These are phyloP conservation scores for Ogataea degrootiae DNA, from an alignment of 805 yeast species.

Conservation along the genomic window DNA sequence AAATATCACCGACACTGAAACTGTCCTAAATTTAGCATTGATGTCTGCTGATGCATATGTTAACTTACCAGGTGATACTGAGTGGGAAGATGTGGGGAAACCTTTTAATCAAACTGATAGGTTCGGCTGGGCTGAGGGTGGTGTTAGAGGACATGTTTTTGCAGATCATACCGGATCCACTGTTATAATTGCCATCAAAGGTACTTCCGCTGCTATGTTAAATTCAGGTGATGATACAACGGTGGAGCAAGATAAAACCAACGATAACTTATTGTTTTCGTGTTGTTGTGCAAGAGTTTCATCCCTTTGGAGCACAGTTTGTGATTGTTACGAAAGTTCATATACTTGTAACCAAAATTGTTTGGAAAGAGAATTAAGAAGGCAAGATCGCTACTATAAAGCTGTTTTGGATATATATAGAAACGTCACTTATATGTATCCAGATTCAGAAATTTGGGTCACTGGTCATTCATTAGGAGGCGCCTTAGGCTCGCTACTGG, in stretches of 20 bases:
- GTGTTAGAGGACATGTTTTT: slow-evolving; percentile 89
- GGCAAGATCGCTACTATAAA: slow-evolving; percentile 77
- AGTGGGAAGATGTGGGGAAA: slow-evolving; percentile 66
- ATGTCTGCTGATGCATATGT: slow-evolving; percentile 93
- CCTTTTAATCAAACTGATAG: slow-evolving; percentile 49
- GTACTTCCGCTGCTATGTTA: slow-evolving; percentile 81
- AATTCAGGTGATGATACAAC: slow-evolving; percentile 55
- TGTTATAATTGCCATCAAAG: slow-evolving; percentile 80
- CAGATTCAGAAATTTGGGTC: slow-evolving; percentile 74
- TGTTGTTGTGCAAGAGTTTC: slow-evolving; percentile 95
- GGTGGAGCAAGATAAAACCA: slow-evolving; percentile 70
- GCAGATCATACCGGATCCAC: slow-evolving; percentile 48
- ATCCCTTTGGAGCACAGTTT: slow-evolving; percentile 89
- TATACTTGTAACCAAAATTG: slow-evolving; percentile 89
- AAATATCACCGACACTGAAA: slow-evolving; percentile 66
- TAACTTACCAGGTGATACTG: slow-evolving; percentile 65
- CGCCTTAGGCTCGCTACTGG: slow-evolving; percentile 71
- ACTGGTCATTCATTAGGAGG: slow-evolving; percentile 97
- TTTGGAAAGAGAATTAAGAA: slow-evolving; percentile 66
- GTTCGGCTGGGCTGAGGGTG: slow-evolving; percentile 85
- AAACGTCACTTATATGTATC: slow-evolving; percentile 63
- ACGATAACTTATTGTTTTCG: slow-evolving; percentile 85
- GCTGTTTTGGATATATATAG: slow-evolving; percentile 74
- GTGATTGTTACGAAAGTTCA: slow-evolving; percentile 83
- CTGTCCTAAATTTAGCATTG: slow-evolving; percentile 69